Evolutionary conservation across 2,329 filamentous ascomycete species (phyloP), one percentile per base, ranked within the genome.

Genomic region (Coniochaeta sp.): DNA sequence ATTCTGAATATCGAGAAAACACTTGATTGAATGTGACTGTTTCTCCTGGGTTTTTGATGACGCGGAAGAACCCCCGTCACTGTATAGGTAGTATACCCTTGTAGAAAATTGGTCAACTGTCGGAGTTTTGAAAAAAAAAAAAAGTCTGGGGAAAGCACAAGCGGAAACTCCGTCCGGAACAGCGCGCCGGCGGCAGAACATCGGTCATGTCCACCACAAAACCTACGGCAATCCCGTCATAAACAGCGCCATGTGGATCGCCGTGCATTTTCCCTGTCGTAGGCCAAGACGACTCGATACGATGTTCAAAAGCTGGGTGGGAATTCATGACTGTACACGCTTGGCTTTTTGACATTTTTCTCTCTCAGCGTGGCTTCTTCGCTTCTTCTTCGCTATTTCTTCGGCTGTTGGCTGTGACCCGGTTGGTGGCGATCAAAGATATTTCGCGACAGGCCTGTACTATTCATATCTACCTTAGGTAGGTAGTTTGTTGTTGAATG

Each of bases 181-280:
- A 14, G 14, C 54, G 54, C 31, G 54, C 54, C 54, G 54, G 31
- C 54, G 54, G 54, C 54, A 56, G 54, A 56, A 56, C 54, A 17
- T n/a, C 54, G 54, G 54, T 2, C 36, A 2, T n/a, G 24, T 17
- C 47, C 11, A 31, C 47, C 43, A 26, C 9, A 5, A n/a, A 17
- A 22, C 24, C 43, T 24, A 8, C 43, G 17, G 43, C 19, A 22
- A 47, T 22, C n/a, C 43, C 43, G 43, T 47, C 43, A 47, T 47
- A 4, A 31, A 31, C 47, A 24, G 47, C 26, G 22, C 47, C 24
- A 56, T 56, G 54, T 56, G 54, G 54, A 36, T 16, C 54, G 31
- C 24, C 38, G 16, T 40, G 38, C 38, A 14, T 36, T 14, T n/a
- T 36, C 34, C 43, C 6, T 12, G 19, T 47, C 43, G 43, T 47